A percentile compares a stretch with the other conserved stretches of the same genome.
These are phyloP conservation scores for Phytophthora pluvialis DNA, from an alignment of 352 stramenopile species.

Conservation along the genomic window DNA sequence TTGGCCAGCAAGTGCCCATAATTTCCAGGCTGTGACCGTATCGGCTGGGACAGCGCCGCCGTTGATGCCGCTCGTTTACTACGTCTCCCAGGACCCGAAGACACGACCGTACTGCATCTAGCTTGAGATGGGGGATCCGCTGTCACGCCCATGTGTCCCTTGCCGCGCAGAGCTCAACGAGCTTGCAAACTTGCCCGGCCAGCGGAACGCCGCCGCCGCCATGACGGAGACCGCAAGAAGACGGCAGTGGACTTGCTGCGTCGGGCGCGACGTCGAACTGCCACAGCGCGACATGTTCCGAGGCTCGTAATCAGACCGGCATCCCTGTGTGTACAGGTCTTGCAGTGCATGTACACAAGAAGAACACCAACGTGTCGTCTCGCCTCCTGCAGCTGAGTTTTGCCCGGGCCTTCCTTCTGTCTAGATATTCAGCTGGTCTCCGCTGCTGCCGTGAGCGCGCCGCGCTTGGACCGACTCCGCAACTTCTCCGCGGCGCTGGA, in stretches of 20 bases:
- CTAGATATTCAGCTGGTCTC: too few species aligned
- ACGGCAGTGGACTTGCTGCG: background rate
- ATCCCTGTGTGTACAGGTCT: background rate
- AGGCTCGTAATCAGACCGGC: conserved; percentile 7
- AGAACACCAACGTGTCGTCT: background rate
- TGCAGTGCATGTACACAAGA: background rate
- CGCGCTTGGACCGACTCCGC: conserved; percentile 29
- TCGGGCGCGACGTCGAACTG: background rate
- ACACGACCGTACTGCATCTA: conserved; percentile 5
- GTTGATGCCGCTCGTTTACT: background rate
- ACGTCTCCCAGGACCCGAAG: background rate
- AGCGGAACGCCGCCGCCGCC: background rate
- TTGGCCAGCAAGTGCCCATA: background rate
- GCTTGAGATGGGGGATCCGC: conserved; percentile 14
- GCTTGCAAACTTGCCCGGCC: background rate
- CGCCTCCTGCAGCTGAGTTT: too few species aligned
- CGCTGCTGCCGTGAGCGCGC: background rate
- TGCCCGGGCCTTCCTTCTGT: too few species aligned
- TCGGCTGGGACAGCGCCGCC: conserved; percentile 2
- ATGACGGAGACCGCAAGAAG: background rate
- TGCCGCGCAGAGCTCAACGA: too few species aligned
- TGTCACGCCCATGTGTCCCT: background rate
- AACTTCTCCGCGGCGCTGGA: conserved; percentile 38
- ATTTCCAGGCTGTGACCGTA: conserved; percentile 3
- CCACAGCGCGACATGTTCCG: conserved; percentile 3